phyloP scores from a whole-genome alignment of 495 filamentous ascomycete species.

The Acidomyces sp. region DNA sequence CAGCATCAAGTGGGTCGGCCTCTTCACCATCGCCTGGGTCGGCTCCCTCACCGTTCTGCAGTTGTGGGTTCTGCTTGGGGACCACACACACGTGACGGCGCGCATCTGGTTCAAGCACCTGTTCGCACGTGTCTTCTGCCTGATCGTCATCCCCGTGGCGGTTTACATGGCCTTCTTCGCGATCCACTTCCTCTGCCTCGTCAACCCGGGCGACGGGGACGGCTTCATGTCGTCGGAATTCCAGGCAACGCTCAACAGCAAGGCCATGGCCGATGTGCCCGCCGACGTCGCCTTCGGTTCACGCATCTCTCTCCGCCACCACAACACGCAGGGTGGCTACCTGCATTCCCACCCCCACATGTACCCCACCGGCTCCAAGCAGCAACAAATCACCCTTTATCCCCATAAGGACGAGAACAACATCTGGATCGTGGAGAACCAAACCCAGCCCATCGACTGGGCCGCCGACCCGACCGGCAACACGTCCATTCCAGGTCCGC shows the following conservation, averaged over 20 bases:
- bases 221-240: slow-evolving; percentile 99
- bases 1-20: slow-evolving; percentile 96
- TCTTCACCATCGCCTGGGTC: slow-evolving; percentile 98
- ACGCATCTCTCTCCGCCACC: slow-evolving; percentile 72
- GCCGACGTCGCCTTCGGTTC: slow-evolving; percentile 86
- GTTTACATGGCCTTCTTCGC: slow-evolving; percentile 96
- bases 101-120: slow-evolving; percentile 91
- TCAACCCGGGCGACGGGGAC: slow-evolving; percentile 91
- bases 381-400: slow-evolving; percentile 96
- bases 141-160: slow-evolving; percentile 75
- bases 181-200: slow-evolving; percentile 85
- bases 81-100: slow-evolving; percentile 67
- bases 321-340: slow-evolving; percentile 95
- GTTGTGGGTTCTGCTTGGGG: slow-evolving; percentile 87
- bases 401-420: slow-evolving; percentile 99
- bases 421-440: slow-evolving; percentile 81
- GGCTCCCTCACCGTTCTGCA: slow-evolving; percentile 81
- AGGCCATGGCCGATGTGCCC: slow-evolving; percentile 87
- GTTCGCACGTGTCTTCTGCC: slow-evolving; percentile 76
- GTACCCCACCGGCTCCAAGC: slow-evolving; percentile 94
- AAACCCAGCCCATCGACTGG: slow-evolving; percentile 49
- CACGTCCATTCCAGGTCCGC: slow-evolving; percentile 65
- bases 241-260: slow-evolving; percentile 91
- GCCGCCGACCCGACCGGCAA: slow-evolving; percentile 48
- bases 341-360: slow-evolving; percentile 93